Conservation (phyloP, 352 stramenopile genomes). For the Phytophthora fragariae region DNA sequence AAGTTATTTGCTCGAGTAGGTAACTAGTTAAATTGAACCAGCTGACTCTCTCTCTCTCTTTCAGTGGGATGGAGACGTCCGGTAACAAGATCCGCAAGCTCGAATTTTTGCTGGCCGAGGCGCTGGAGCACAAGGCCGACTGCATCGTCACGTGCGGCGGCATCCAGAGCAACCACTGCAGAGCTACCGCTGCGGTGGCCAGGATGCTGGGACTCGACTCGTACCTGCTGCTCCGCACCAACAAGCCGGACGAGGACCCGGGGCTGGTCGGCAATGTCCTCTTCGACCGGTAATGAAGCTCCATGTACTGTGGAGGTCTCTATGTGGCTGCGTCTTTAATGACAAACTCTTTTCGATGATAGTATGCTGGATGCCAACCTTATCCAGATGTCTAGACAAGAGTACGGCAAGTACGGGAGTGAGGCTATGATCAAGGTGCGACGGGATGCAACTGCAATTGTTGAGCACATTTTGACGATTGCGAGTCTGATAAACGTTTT, state of each 20-base stretch:
- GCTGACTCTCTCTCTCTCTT: no score
- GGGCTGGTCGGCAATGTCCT: conserved; percentile 79
- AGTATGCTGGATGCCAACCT: conserved; percentile 79
- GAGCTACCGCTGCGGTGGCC: conserved; percentile 80
- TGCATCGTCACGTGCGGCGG: conserved; percentile 94
- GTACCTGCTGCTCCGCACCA: conserved; percentile 90
- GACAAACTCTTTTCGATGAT: not conserved
- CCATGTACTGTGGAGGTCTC: not conserved
- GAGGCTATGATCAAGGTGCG: conserved; percentile 84
- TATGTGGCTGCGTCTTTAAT: not conserved
- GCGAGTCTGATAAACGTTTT: not conserved
- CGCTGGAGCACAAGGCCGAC: conserved; percentile 82
- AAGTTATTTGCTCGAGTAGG: no score
- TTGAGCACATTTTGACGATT: not conserved
- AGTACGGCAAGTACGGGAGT: conserved; percentile 83
- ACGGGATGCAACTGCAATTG: not conserved
- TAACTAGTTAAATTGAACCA: no score
- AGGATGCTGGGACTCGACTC: conserved; percentile 93
- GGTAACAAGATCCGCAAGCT: conserved; percentile 97
- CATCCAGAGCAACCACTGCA: conserved; percentile 96
- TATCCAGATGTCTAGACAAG: conserved; percentile 83
- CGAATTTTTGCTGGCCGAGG: conserved; percentile 94
- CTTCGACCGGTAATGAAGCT: conserved; percentile 61
- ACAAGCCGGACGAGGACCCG: conserved; percentile 77
- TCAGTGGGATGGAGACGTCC: conserved; percentile 91